Evolutionary conservation across 306 rosid species (phyloP), one percentile per base, ranked within the genome.

Genomic region (Lotus japonicus): DNA sequence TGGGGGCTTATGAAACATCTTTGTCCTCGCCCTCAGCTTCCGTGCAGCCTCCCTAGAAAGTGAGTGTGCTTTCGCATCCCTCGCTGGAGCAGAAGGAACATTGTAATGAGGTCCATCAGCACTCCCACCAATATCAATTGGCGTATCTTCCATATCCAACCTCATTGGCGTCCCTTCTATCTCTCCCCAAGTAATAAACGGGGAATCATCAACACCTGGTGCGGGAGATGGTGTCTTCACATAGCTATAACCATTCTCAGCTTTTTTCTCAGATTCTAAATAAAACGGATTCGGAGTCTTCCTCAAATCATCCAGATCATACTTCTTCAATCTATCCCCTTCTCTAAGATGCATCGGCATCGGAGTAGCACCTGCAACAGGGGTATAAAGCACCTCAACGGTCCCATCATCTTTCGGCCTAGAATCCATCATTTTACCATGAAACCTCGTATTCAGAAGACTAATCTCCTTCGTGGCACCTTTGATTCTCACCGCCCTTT

Each of bases 101-200:
- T 80, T 88, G 59, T 88, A 95, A 68, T 88, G 97, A 15, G 99
- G 97, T 5, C 99, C 99, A 68, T 85, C 97, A 66, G 81, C 87
- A 56, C 88, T 84, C 7, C 97, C 95, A 6, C 92, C 92, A 72
- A 90, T 87, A 67, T 88, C 99, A 73, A 90, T 67, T 0, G 88
- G 99, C 0, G 87, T 88, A 44, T 95, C 99, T 83, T 95, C 99
- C 3, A 9, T 61, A 38, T 95, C 99, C 81, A 95, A 82, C 86
- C 99, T 85, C 91, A 95, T 16, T 0, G 99, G 99, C 0, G 99
- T 87, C 55, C 96, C 97, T 73, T 95, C 99, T 45, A 95, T 87
- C 66, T 90, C 96, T 81, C 99, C 99, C 99, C 96, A 95, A 5
- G 99, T 95, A 41, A 91, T 81, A 74, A 95, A 88, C 0, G 96